Conservation (phyloP, 371 early-diverging fungal genomes). For the Saksenaea vasiformis region DNA sequence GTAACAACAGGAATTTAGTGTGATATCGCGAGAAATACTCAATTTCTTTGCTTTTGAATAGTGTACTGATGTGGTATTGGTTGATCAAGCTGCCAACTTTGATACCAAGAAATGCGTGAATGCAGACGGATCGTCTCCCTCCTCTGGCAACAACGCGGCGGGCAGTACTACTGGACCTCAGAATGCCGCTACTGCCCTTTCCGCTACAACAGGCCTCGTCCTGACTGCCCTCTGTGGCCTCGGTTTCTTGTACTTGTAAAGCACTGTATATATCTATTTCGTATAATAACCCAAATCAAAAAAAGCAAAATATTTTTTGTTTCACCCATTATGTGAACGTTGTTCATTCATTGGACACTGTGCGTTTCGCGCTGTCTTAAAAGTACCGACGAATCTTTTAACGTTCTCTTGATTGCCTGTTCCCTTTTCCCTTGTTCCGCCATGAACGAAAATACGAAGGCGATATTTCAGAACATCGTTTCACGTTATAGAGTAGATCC, state of each 20-base stretch:
- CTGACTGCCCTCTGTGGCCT: background rate
- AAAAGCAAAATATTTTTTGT: background rate
- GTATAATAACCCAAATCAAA: background rate
- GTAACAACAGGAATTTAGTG: conserved; percentile 16
- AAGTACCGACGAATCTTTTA: background rate
- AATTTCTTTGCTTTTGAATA: conserved; percentile 6
- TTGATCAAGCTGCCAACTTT: conserved; percentile 35
- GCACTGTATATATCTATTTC: background rate
- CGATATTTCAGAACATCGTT: conserved; percentile 2
- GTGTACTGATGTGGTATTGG: conserved; percentile 59
- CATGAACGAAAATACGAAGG: background rate
- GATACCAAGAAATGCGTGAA: conserved; percentile 47
- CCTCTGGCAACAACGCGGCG: background rate
- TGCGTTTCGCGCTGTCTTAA: background rate
- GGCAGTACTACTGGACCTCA: background rate
- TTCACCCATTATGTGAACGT: background rate
- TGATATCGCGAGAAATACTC: background rate
- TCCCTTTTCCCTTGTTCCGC: background rate
- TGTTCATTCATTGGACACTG: background rate
- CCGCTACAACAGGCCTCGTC: background rate
- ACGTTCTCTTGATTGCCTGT: background rate
- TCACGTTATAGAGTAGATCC: conserved; percentile 22
- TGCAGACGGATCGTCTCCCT: conserved; percentile 26
- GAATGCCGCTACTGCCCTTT: background rate
- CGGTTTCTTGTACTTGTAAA: background rate